Evolutionary conservation across 768 basidiomycete genomes (phyloP).

Genomic region (Suillus variegatus): DNA sequence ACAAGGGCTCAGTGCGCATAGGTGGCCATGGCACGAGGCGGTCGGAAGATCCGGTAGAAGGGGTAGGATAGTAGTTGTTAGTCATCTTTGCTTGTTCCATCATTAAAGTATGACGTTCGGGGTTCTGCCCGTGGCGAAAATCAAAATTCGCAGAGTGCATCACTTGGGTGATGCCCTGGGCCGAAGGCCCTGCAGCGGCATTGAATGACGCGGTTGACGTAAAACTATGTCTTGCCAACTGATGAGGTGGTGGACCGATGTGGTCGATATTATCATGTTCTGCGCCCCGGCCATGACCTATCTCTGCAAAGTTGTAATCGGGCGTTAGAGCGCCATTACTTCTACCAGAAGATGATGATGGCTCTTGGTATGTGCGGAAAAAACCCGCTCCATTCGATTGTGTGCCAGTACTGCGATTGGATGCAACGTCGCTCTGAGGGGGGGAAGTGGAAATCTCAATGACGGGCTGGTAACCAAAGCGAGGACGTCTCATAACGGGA

Average conservation of each 20-base stretch:
- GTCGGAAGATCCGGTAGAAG: conserved; percentile 13
- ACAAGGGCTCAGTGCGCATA: conserved; percentile 37
- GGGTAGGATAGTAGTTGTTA: conserved; percentile 1
- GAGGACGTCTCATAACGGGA: conserved; percentile 39
- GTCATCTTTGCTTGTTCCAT: conserved; percentile 1
- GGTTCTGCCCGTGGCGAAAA: conserved; percentile 16
- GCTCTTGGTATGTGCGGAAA: conserved; percentile 60
- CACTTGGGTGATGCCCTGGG: conserved; percentile 35
- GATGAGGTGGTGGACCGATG: conserved; percentile 17
- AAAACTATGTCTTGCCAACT: conserved; percentile 26
- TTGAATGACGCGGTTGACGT: conserved; percentile 24
- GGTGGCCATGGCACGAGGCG: conserved; percentile 43
- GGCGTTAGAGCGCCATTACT: conserved; percentile 65
- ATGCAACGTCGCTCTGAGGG: conserved; percentile 60
- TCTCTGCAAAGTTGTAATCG: conserved; percentile 74
- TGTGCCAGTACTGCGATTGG: conserved; percentile 52
- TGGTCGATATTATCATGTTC: conserved; percentile 17
- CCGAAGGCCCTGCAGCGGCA: conserved; percentile 17
- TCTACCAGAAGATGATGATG: conserved; percentile 37
- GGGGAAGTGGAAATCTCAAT: conserved; percentile 63
- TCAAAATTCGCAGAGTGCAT: conserved; percentile 36
- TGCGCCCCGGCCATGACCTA: conserved; percentile 70
- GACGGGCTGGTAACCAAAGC: conserved; percentile 55
- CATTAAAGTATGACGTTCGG: conserved; percentile 8
- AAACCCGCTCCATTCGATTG: conserved; percentile 60